Evolutionary conservation across 78 protist genomes (phyloP), one percentile per base, ranked within the genome.

Genomic region (Dictyostelium intermedium): DNA sequence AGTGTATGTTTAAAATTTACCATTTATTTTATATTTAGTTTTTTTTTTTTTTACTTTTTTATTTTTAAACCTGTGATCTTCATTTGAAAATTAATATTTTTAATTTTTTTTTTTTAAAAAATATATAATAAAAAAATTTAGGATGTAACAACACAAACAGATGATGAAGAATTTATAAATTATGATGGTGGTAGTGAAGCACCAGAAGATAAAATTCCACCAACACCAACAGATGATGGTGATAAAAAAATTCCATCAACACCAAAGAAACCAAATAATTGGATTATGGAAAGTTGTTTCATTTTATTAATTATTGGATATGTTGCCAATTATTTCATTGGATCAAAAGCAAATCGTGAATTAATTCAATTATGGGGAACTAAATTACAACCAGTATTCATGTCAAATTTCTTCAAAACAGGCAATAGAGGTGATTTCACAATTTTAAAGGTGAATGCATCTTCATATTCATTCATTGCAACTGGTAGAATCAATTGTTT

Each of bases 401-500:
- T 45, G 7, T 1, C 16, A 10, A 89, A 89, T 76, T 89, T 89
- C 34, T 34, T 85, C 1, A 79, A 66, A 37, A 30, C 73, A n/a
- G 93, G 93, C 25, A 83, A 89, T n/a, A 80, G 20, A 30, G 61
- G 72, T 30, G 13, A 16, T 23, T 89, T 74, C 27, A 80, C 83
- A 41, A 89, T 89, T 34, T 23, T 80, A 5, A 89, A 89, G 34
- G 82, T 80, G 18, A 77, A 89, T 45, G 39, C 83, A 78, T 79
- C 53, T n/a, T 78, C 93, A 18, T 89, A 80, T 63, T 37, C 63
- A 18, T 78, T 89, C 47, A 63, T 83, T 35, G 81, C 80, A 25
- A 80, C 83, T 30, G 93, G 93, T 53, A 78, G 93, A 66, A 35
- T 27, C 39, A 89, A 89, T 39, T 89, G 93, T 41, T 66, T 60